Base-by-base conservation (phyloP, 352 stramenopile species). In the Globisporangium orthogonon region DNA sequence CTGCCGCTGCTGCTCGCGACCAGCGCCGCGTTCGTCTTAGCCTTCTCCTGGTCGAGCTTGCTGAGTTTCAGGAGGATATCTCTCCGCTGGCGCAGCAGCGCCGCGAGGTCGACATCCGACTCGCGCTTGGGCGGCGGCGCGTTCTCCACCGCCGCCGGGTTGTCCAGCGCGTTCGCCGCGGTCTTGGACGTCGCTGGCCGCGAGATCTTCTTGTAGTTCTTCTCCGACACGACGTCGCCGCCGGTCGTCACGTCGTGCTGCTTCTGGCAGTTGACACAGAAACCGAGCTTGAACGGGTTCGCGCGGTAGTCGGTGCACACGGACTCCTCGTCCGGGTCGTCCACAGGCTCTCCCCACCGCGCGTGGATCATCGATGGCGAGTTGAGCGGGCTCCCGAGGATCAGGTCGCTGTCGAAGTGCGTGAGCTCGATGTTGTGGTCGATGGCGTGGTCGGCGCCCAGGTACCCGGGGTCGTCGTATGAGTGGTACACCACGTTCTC, bases 261-360 rank as follows among this genome's bases (percentile, higher is more conserved):
- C 63, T 93, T 93, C 70, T 92, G 85, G 67, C 85, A 95, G 67
- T 95, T 95, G 59, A 95, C 82, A 63, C 85, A 95, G 60, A 93
- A 95, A 6, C 85, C 85, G 23, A 92, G 62, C 62, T 91, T 91
- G 62, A 95, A 95, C 33, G 84, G 81, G 55, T 95, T 95, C 0
- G 83, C 76, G 23, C 69, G 43, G 58, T 86, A 95, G n/a, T 95
- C 85, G 2, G 71, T 80, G 53, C 85, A 95, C 53, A 91, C 61
- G 39, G 76, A 81, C 50, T 89, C 80, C 65, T 95, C 81, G 54
- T 95, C 85, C 5, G 83, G 83, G 53, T 91, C 85, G 55, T 91
- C 82, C 44, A 86, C 80, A 0, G 80, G 78, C 50, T 95, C 85
- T 4, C 85, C 85, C 85, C 85, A 95, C 7, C 85, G 85, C 29